Evolutionary conservation across 805 yeast species (phyloP).

Genomic region (Barnettozyma vustinii): DNA sequence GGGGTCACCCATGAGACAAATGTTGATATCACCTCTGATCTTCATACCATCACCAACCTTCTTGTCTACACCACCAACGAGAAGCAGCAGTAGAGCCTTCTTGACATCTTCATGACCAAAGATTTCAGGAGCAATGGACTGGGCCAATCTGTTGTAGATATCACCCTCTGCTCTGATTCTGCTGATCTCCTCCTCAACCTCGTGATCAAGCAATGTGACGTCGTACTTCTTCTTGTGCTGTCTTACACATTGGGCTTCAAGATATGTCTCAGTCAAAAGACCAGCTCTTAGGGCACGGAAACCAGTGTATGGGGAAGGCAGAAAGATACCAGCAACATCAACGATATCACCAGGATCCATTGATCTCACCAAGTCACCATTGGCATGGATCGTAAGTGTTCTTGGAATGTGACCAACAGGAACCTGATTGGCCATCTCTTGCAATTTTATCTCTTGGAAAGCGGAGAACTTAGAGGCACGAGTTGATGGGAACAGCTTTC

Average conservation of each 20-base stretch:
- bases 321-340: slow-evolving; percentile 84
- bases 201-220: slow-evolving; percentile 50
- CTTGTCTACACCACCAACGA: slow-evolving; percentile 95
- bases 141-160: slow-evolving; percentile 73
- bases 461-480: slow-evolving; percentile 94
- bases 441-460: slow-evolving; percentile 92
- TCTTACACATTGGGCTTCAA: slow-evolving; percentile 78
- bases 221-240: slow-evolving; percentile 91
- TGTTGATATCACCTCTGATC: slow-evolving; percentile 94
- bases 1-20: slow-evolving; percentile 98
- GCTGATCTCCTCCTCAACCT: slow-evolving; percentile 49
- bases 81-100: slow-evolving; percentile 75
- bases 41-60: slow-evolving; percentile 94
- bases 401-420: slow-evolving; percentile 98
- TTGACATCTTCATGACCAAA: slow-evolving; percentile 92
- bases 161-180: slow-evolving; percentile 56
- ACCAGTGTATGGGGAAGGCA: slow-evolving; percentile 96
- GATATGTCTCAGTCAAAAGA: slow-evolving; percentile 84
- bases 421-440: slow-evolving; percentile 92
- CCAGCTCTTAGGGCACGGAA: slow-evolving; percentile 92
- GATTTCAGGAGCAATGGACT: slow-evolving; percentile 95
- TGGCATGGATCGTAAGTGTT: slow-evolving; percentile 76
- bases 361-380: slow-evolving; percentile 83
- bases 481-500: slow-evolving; percentile 86
- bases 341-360: slow-evolving; percentile 93